Percentiles rank a stretch among this genome's conserved stretches.
phyloP scores from a whole-genome alignment of 129 eudicot species.

The Lactuca saligna region DNA sequence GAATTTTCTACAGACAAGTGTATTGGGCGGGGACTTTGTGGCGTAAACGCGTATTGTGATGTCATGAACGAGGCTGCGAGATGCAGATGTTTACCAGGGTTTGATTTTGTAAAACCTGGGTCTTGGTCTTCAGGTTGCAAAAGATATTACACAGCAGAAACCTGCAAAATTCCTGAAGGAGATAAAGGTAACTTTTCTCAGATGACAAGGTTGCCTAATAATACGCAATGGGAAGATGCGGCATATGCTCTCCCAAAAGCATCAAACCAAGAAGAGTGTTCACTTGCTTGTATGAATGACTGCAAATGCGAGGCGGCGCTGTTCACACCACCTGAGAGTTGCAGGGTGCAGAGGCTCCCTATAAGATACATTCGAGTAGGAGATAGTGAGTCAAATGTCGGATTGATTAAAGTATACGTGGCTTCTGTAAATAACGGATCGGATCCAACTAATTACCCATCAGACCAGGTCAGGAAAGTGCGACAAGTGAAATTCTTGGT shows the following conservation, averaged over 20 bases:
- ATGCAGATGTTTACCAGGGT: constrained; percentile 47
- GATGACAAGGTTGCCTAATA: constrained; percentile 16
- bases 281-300: constrained; percentile 30
- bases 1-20: constrained; percentile 15
- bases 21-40: constrained; percentile 35
- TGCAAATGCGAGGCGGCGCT: constrained; percentile 38
- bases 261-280: constrained; percentile 26
- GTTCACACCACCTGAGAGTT: constrained; percentile 8
- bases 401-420: background rate
- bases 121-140: constrained; percentile 30
- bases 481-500: constrained; percentile 6
- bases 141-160: constrained; percentile 27
- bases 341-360: constrained; percentile 39
- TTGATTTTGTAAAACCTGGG: constrained; percentile 12
- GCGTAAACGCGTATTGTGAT: constrained; percentile 34
- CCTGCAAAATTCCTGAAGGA: constrained; percentile 23
- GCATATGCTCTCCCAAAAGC: constrained; percentile 10
- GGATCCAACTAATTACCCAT: background rate
- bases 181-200: background rate
- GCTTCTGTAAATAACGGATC: background rate
- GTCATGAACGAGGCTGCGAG: background rate
- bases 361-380: constrained; percentile 12
- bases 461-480: constrained; percentile 1
- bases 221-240: constrained; percentile 25
- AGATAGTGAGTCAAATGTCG: background rate